Base-by-base conservation (phyloP, 2,329 filamentous ascomycete genomes). In the Paraphoma chrysanthemicola region DNA sequence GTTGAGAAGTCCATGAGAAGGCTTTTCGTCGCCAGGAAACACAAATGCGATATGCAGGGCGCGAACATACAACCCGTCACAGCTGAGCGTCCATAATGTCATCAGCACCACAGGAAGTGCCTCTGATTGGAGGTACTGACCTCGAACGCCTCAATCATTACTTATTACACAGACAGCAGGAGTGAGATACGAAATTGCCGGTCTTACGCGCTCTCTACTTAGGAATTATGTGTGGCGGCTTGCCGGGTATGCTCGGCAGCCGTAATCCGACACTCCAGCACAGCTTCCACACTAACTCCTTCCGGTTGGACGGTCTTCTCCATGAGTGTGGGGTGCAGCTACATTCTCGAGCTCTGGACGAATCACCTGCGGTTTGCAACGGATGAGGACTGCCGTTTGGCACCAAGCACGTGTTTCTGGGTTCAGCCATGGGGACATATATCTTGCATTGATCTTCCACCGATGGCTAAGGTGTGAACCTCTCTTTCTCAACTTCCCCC, bases 311-410 rank as follows among this genome's bases (percentile, higher is more conserved):
- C 46, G 54, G 44, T 44, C 31, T 38, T 17, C 48, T 36, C 7
- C 30, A 42, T 23, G 39, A 43, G 44, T 63, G 63, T 65, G 62
- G 63, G 58, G 62, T 62, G 56, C 56, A 57, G 28, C 48, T 43
- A 11, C 42, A 47, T 53, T 48, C 14, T 36, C 54, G 17, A 54
- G 31, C 44, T 53, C 16, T 59, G n/a, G 28, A 50, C 45, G 45
- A 53, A 50, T 44, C 29, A 17, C 11, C 23, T 48, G 17, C 16
- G 51, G 51, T 47, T 14, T 43, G 1, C 11, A 41, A 38, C 65
- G 63, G 62, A 65, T 61, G 62, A 63, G 51, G 16, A 59, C 61
- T 67, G 53, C 64, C 64, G 60, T 56, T 48, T 44, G 17, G 14
- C 14, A 14, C 33, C 14, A 47, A 36, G 31, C 29, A 53, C 14